phyloP scores from a whole-genome alignment of 352 stramenopile species.

The Globisporangium megalacanthum region DNA sequence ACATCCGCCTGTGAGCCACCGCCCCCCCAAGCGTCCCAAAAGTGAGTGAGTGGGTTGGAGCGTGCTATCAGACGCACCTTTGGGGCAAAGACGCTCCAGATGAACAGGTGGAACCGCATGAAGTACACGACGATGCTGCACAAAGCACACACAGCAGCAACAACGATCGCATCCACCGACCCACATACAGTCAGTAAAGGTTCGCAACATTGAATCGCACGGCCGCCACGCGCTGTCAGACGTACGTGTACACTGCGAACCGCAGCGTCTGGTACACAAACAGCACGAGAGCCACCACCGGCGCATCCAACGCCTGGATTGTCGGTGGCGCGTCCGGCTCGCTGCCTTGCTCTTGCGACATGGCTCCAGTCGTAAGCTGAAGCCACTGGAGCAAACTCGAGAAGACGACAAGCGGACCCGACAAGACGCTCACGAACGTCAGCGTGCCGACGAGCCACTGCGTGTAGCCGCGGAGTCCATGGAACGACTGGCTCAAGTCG shows the following conservation, averaged over 20 bases:
- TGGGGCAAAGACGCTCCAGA: conserved; percentile 88
- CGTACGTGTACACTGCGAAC: conserved; percentile 65
- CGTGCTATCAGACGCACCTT: conserved; percentile 39
- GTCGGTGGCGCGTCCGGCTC: neutral
- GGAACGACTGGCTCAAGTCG: conserved; percentile 86
- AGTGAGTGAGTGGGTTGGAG: no score
- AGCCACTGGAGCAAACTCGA: conserved; percentile 41
- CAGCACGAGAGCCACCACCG: conserved; percentile 23
- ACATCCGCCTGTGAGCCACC: no score
- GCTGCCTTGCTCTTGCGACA: neutral
- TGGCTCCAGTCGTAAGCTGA: neutral
- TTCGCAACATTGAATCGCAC: neutral
- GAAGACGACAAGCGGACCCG: conserved; percentile 63
- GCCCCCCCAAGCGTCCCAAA: neutral
- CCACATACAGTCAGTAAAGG: neutral
- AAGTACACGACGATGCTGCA: conserved; percentile 74
- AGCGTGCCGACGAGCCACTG: conserved; percentile 73
- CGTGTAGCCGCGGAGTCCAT: conserved; percentile 71
- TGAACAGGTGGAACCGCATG: conserved; percentile 89
- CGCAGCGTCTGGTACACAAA: conserved; percentile 54
- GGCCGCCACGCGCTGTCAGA: conserved; percentile 2
- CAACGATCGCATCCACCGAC: neutral
- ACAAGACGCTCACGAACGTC: conserved; percentile 74
- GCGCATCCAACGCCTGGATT: conserved; percentile 1
- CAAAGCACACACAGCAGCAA: conserved; percentile 3